phyloP scores from a whole-genome alignment of 352 stramenopile species.

The Peronospora farinosa region DNA sequence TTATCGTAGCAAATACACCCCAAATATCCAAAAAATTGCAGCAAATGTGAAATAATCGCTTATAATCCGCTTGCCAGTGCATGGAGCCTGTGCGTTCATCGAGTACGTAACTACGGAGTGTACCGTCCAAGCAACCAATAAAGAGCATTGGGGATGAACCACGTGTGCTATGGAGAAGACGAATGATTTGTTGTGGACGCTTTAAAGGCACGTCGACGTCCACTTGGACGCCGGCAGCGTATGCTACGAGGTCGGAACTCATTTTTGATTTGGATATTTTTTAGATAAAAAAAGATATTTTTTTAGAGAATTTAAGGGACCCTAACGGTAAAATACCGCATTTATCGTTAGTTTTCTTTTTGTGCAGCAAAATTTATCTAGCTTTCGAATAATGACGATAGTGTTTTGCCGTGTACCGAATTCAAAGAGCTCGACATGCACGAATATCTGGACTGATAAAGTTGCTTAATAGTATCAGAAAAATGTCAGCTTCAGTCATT shows the following conservation, averaged over 20 bases:
- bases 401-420: background rate
- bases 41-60: constrained; percentile 50
- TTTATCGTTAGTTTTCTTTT: too few relatives aligned
- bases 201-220: constrained; percentile 53
- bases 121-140: constrained; percentile 47
- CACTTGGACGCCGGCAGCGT: constrained; percentile 37
- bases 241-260: constrained; percentile 20
- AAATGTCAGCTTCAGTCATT: constrained; percentile 47
- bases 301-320: constrained; percentile 13
- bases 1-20: constrained; percentile 56
- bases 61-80: constrained; percentile 52
- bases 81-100: constrained; percentile 25
- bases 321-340: too few relatives aligned
- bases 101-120: constrained; percentile 54
- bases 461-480: constrained; percentile 65
- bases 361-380: too few relatives aligned
- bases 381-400: constrained; percentile 46
- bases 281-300: background rate
- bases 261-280: constrained; percentile 1
- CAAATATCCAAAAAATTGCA: constrained; percentile 58
- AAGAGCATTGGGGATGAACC: constrained; percentile 49
- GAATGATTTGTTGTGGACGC: constrained; percentile 46
- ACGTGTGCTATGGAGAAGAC: constrained; percentile 35
- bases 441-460: constrained; percentile 82
- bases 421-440: constrained; percentile 55